A percentile compares a stretch with the other conserved stretches of the same genome.
phyloP scores from a whole-genome alignment of 2,329 filamentous ascomycete species.

The Hirsutella minnesotensis region DNA sequence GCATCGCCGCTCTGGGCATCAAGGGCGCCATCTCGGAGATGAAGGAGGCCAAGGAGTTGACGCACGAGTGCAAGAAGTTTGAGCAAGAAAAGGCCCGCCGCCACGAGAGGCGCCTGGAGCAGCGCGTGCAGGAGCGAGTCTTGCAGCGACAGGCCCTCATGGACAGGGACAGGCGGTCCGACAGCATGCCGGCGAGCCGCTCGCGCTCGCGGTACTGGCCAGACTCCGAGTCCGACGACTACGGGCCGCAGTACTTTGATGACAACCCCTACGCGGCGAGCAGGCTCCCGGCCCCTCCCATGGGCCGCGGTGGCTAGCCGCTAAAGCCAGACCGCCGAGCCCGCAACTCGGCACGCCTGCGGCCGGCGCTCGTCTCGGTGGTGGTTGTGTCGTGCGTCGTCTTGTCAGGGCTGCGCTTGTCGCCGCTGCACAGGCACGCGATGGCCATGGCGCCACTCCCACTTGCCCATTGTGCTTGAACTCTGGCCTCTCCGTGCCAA shows the following conservation, averaged over 20 bases:
- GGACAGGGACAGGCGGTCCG: conserved; percentile 27
- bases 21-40: conserved; percentile 43
- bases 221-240: conserved; percentile 25
- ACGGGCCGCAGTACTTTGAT: conserved; percentile 32
- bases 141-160: conserved; percentile 13
- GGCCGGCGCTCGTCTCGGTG: not conserved
- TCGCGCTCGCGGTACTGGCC: conserved; percentile 24
- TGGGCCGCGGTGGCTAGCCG: conserved; percentile 5
- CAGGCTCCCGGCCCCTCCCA: conserved; percentile 24
- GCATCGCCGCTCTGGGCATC: conserved; percentile 45
- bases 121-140: conserved; percentile 15
- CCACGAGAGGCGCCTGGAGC: conserved; percentile 34
- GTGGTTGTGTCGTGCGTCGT: not conserved
- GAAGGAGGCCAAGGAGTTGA: conserved; percentile 41
- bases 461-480: too few relatives aligned
- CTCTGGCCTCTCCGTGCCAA: too few relatives aligned
- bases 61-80: conserved; percentile 36
- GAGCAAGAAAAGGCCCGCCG: conserved; percentile 35
- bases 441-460: not conserved
- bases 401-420: too few relatives aligned
- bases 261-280: conserved; percentile 32
- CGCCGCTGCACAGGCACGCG: not conserved
- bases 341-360: not conserved
- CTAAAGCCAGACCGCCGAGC: conserved; percentile 1
- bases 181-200: conserved; percentile 32